Conservation (phyloP, 163 green algal species). For the Trebouxia gelatinosa region DNA sequence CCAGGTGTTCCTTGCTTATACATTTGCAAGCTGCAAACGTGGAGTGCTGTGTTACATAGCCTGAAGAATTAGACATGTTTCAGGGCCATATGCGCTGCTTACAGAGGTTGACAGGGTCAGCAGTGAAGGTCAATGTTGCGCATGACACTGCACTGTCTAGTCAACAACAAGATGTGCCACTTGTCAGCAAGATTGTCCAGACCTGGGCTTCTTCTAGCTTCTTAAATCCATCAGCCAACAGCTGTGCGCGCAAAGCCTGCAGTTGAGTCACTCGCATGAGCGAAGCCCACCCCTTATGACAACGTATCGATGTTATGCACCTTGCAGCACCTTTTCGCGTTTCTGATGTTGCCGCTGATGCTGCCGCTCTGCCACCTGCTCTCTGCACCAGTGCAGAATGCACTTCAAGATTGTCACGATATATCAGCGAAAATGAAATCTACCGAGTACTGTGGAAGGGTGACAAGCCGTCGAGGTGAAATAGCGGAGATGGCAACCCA, state of each 20-base stretch:
- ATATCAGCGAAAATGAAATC: not conserved
- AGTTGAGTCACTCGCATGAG: not conserved
- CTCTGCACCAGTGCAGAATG: not conserved
- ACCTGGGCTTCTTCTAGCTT: conserved; percentile 24
- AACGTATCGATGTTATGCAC: not conserved
- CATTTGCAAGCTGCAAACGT: not conserved
- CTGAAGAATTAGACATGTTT: not conserved
- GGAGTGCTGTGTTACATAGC: not conserved
- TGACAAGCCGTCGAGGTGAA: not conserved
- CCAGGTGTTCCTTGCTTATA: not conserved
- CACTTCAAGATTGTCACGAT: not conserved
- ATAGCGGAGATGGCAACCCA: not conserved
- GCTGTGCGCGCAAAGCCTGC: conserved; percentile 4
- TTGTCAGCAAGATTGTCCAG: no score
- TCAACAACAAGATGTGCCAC: no score
- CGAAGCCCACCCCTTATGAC: no score
- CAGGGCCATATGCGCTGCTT: not conserved
- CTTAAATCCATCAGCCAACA: conserved; percentile 13
- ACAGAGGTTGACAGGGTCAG: no score
- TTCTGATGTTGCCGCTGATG: conserved; percentile 17
- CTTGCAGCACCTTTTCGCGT: conserved; percentile 2
- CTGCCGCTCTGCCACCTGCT: conserved; percentile 21
- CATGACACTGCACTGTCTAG: no score
- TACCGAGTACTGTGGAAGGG: not conserved
- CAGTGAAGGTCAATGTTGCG: no score